Base-by-base conservation (phyloP, 176 grass and related monocot genomes). In the Olyra latifolia region DNA sequence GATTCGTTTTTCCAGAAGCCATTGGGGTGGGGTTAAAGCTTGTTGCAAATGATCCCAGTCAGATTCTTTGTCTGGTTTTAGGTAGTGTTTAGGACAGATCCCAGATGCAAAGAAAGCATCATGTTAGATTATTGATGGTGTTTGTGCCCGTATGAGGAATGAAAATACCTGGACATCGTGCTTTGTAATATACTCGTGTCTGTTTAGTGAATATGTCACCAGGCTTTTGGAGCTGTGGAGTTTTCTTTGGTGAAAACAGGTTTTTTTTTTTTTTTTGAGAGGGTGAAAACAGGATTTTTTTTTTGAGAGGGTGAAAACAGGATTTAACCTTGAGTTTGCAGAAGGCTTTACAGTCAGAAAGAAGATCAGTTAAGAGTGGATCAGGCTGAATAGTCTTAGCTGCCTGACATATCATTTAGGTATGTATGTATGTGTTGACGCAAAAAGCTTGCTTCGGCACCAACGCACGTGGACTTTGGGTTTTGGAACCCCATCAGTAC, bases 371-470 rank as follows among this genome's bases (percentile, higher is more conserved):
- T 7, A 8, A 15, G 27, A 0, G 39, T 43, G 24, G 7, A n/a
- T 69, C 57, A 16, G 25, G 5, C 12, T 43, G 74, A 23, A 47
- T 27, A 50, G 17, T 10, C 20, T 10, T 56, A 71, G 55, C 44
- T 52, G 62, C 17, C 42, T 39, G 27, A 59, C 49, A 50, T 77
- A 53, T 71, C 54, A 71, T 85, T 50, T 78, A 71, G 66, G 66
- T 78, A 62, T 25, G 62, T 38, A 71, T 80, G n/a, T n/a, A n/a
- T n/a, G n/a, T n/a, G n/a, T n/a, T n/a, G n/a, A n/a, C n/a, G n/a
- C n/a, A n/a, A n/a, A n/a, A n/a, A n/a, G n/a, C n/a, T n/a, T n/a
- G n/a, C n/a, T n/a, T n/a, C n/a, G n/a, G n/a, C n/a, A n/a, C n/a
- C n/a, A n/a, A n/a, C n/a, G n/a, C n/a, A n/a, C n/a, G n/a, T n/a